Percentiles rank a stretch among this genome's conserved stretches.
Evolutionary conservation across 2,329 filamentous ascomycete genomes (phyloP).

Genomic region (Colletotrichum sp.): DNA sequence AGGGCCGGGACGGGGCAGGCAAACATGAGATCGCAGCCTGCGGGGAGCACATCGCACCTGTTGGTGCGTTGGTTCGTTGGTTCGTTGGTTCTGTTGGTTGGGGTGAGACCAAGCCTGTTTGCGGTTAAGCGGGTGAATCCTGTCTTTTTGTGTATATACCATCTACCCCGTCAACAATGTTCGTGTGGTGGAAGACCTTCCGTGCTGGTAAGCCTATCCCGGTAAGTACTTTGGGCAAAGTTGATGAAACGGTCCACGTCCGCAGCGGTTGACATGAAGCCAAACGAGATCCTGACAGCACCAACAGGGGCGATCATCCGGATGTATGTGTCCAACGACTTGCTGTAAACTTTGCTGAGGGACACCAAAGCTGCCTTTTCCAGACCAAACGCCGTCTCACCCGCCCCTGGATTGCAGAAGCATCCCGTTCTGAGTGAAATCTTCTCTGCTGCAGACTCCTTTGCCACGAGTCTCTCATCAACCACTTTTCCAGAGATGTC

Average conservation of each 20-base stretch:
- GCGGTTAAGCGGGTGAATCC: neutral
- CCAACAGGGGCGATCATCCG: conserved; percentile 29
- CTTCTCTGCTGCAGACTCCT: conserved; percentile 32
- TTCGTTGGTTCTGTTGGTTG: neutral
- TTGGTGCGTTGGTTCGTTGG: neutral
- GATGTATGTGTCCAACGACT: conserved; percentile 27
- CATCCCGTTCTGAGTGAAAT: conserved; percentile 47
- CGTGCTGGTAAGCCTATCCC: conserved; percentile 27
- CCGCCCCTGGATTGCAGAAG: conserved; percentile 46
- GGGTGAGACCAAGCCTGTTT: accelerated
- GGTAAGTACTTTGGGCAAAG: conserved; percentile 36
- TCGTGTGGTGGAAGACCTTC: conserved; percentile 5
- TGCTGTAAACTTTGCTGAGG: conserved; percentile 12
- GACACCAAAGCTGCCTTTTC: conserved; percentile 10
- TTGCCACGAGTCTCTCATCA: conserved; percentile 40
- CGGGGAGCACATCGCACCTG: accelerated
- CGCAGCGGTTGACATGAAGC: conserved; percentile 35
- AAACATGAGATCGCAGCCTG: neutral
- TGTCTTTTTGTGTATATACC: neutral
- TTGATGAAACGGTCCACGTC: conserved; percentile 41
- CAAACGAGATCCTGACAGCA: conserved; percentile 43
- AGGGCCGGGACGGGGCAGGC: neutral
- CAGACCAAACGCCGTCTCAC: conserved; percentile 38
- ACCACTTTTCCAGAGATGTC: conserved; percentile 34
- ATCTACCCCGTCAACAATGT: neutral